These are phyloP conservation scores for Metschnikowia koreensis DNA, from an alignment of 805 yeast genomes.

Conservation along the genomic window DNA sequence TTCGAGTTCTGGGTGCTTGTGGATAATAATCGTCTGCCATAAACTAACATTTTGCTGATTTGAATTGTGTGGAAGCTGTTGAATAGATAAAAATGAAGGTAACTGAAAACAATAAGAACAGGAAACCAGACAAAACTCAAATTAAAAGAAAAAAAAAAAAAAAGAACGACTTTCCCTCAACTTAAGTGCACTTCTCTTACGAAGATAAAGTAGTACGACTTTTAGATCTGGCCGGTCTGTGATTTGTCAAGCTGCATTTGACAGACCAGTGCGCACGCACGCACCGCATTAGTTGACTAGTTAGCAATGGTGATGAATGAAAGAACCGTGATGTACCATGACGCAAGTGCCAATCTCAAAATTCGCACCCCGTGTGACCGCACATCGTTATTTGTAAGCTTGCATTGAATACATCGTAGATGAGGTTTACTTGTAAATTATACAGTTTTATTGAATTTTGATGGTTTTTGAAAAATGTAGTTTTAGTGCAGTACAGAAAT, in stretches of 20 bases:
- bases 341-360: constrained; percentile 2
- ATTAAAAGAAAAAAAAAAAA: neutral
- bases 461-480: neutral
- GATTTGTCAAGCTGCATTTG: neutral
- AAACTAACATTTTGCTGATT: neutral
- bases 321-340: neutral
- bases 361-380: neutral
- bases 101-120: too few relatives aligned
- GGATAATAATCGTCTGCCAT: constrained; percentile 1
- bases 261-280: neutral
- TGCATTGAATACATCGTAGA: too few relatives aligned
- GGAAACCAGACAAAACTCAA: neutral
- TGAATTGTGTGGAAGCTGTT: too few relatives aligned
- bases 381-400: too few relatives aligned
- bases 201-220: neutral
- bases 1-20: constrained; percentile 7
- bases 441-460: neutral
- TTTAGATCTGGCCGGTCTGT: neutral
- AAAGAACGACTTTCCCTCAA: neutral
- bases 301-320: neutral
- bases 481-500: too few relatives aligned
- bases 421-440: neutral
- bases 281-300: too few relatives aligned
- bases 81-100: too few relatives aligned
- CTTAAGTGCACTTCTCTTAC: neutral